Percentiles rank a stretch among this genome's conserved stretches.
Evolutionary conservation across 2,329 filamentous ascomycete species (phyloP).

Genomic region (Periconia macrospinosa): DNA sequence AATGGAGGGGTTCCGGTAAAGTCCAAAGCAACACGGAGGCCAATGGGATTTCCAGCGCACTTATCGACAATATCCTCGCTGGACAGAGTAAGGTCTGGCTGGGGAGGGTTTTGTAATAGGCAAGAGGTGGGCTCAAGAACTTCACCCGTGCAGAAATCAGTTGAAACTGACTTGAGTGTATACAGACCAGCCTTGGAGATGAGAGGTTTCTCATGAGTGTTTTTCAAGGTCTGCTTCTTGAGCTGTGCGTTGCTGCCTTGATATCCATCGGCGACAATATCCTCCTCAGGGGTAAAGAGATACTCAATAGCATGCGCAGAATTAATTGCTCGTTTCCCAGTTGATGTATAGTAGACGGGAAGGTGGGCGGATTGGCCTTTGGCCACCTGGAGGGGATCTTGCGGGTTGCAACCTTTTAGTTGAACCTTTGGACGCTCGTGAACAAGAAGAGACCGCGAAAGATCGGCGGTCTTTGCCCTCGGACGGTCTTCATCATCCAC

Average conservation of each 20-base stretch:
- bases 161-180: conserved; percentile 76
- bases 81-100: conserved; percentile 75
- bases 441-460: conserved; percentile 79
- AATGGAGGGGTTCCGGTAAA: conserved; percentile 93
- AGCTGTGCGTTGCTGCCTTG: conserved; percentile 60
- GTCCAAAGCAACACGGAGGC: conserved; percentile 84
- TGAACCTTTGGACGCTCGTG: conserved; percentile 80
- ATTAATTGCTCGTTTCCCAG: conserved; percentile 60
- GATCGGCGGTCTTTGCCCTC: conserved; percentile 61
- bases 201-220: conserved; percentile 62
- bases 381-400: conserved; percentile 80
- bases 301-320: conserved; percentile 75
- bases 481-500: conserved; percentile 65
- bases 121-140: conserved; percentile 94
- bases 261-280: conserved; percentile 69
- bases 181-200: conserved; percentile 85
- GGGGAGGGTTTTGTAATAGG: conserved; percentile 84
- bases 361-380: conserved; percentile 70
- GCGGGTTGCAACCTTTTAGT: conserved; percentile 74
- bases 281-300: conserved; percentile 76
- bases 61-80: conserved; percentile 88
- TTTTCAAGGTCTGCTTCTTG: conserved; percentile 64
- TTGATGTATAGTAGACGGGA: conserved; percentile 70
- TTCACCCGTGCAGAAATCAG: conserved; percentile 81
- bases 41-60: conserved; percentile 91